These are phyloP conservation scores for Saccharomycopsis phalli DNA, from an alignment of 1,139 yeast species.

Conservation along the genomic window DNA sequence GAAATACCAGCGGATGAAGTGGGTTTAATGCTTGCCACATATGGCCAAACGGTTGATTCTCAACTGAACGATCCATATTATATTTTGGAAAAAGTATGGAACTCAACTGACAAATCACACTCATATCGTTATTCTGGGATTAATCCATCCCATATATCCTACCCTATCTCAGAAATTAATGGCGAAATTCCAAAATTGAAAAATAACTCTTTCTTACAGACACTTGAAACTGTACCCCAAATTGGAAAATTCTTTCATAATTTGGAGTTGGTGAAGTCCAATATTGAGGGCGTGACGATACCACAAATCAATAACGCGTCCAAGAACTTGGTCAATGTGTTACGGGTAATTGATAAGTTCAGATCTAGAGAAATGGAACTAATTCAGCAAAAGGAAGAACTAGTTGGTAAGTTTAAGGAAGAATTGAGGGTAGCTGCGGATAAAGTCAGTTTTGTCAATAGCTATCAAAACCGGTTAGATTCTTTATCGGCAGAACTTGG, in stretches of 20 bases:
- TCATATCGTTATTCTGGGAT: constrained; percentile 12
- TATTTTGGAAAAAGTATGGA: constrained; percentile 13
- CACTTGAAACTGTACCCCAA: not conserved
- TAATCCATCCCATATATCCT: too few relatives aligned
- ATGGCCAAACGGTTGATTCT: not conserved
- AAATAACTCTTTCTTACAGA: not conserved
- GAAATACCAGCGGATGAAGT: not conserved
- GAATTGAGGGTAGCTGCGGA: constrained; percentile 26
- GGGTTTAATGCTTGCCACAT: constrained; percentile 3
- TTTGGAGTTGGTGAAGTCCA: not conserved
- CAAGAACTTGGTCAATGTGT: constrained; percentile 18
- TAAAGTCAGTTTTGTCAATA: constrained; percentile 16
- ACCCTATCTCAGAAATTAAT: too few relatives aligned
- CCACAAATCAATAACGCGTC: constrained; percentile 5
- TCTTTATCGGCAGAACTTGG: constrained; percentile 10
- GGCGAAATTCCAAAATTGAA: not conserved
- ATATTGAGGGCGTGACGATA: not conserved
- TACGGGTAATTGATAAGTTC: constrained; percentile 20
- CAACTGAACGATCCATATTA: constrained; percentile 2
- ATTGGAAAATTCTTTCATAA: not conserved
- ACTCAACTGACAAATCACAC: not conserved
- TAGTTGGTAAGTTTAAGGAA: constrained; percentile 12
- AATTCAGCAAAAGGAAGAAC: constrained; percentile 6
- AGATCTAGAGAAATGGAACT: constrained; percentile 4
- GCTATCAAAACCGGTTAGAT: constrained; percentile 7